A percentile compares a stretch with the other conserved stretches of the same genome.
Evolutionary conservation across 257 asterid species (phyloP).

Genomic region (Echium plantagineum): DNA sequence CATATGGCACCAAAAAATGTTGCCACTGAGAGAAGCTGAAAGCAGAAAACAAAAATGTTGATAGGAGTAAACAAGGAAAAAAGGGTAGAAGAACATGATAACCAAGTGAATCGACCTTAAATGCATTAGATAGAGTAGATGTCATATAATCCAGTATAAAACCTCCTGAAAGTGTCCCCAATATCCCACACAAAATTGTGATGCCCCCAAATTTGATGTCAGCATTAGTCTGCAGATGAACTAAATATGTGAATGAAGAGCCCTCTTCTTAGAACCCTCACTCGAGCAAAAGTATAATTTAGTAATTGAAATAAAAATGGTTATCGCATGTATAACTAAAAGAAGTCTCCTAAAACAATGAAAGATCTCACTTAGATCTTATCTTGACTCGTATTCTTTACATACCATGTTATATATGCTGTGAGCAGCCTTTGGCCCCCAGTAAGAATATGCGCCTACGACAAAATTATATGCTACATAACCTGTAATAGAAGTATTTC

Average conservation of each 20-base stretch:
- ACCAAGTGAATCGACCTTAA: conserved; percentile 43
- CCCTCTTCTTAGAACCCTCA: background rate
- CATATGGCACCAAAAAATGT: conserved; percentile 56
- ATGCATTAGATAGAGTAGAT: conserved; percentile 78
- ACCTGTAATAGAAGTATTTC: conserved; percentile 41
- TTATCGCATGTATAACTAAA: background rate
- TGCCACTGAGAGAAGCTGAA: conserved; percentile 66
- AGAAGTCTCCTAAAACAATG: background rate
- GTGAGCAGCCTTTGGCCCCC: conserved; percentile 99
- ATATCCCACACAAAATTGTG: conserved; percentile 66
- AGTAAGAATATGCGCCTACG: conserved; percentile 91
- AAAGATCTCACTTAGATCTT: background rate
- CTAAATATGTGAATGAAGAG: conserved; percentile 1
- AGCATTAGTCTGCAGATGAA: conserved; percentile 51
- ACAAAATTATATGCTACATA: conserved; percentile 88
- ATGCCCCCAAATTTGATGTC: conserved; percentile 86
- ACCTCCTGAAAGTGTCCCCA: conserved; percentile 88
- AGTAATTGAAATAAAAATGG: background rate
- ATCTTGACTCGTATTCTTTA: background rate
- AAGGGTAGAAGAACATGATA: background rate
- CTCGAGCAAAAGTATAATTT: background rate
- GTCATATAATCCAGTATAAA: conserved; percentile 53
- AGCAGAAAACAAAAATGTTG: conserved; percentile 2
- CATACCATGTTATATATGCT: conserved; percentile 86
- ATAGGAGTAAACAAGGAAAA: background rate